Percentiles rank a stretch among this genome's conserved stretches.
These are phyloP conservation scores for Beta corolliflora DNA, from an alignment of 179 eudicot genomes.

Conservation along the genomic window DNA sequence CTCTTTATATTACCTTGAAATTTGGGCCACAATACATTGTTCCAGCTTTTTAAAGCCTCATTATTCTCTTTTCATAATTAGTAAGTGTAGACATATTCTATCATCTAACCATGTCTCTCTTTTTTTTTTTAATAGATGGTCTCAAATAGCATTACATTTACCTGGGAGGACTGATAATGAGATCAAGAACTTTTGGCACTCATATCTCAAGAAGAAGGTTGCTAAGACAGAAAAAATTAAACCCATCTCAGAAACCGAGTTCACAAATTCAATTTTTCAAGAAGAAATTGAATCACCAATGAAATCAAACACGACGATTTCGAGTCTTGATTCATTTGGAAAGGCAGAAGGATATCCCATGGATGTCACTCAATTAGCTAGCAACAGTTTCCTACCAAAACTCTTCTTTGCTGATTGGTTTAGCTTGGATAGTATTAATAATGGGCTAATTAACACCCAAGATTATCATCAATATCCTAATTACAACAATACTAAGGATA, in stretches of 20 bases:
- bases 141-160: conserved; percentile 73
- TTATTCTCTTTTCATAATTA: too few relatives aligned
- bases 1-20: too few relatives aligned
- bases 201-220: conserved; percentile 65
- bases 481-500: conserved; percentile 18
- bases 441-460: conserved; percentile 15
- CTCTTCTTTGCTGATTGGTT: conserved; percentile 78
- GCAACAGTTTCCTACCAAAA: conserved; percentile 41
- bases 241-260: conserved; percentile 9
- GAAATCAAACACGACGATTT: conserved; percentile 30
- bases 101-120: too few relatives aligned
- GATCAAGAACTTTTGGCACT: conserved; percentile 87
- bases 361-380: conserved; percentile 20
- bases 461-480: conserved; percentile 22
- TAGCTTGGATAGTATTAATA: conserved; percentile 41
- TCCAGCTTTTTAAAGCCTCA: too few relatives aligned
- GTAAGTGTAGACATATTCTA: too few relatives aligned
- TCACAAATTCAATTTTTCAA: conserved; percentile 14
- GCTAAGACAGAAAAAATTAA: conserved; percentile 17
- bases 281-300: conserved; percentile 29
- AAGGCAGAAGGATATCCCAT: conserved; percentile 30
- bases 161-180: conserved; percentile 92
- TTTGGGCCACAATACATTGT: too few relatives aligned
- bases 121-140: conserved; percentile 54
- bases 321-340: conserved; percentile 41